These are phyloP conservation scores for Gloeophyllum trabeum DNA, from an alignment of 768 basidiomycete species.

Conservation along the genomic window DNA sequence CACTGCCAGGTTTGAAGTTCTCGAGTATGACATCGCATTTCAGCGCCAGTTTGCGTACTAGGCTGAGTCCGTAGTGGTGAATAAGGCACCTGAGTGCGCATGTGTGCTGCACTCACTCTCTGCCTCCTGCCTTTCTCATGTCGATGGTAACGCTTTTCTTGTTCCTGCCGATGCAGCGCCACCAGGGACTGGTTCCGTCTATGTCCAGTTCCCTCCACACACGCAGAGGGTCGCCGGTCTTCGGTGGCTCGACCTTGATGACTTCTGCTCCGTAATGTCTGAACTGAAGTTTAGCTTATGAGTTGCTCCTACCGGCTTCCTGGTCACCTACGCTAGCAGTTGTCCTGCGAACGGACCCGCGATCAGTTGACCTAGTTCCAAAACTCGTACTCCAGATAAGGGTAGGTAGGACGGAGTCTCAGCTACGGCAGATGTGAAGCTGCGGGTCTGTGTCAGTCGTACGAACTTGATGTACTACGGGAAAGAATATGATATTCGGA, in stretches of 20 bases:
- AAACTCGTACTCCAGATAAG: conserved; percentile 48
- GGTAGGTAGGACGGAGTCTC: conserved; percentile 27
- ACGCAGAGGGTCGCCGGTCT: conserved; percentile 52
- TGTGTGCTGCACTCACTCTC: conserved; percentile 22
- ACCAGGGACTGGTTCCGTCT: conserved; percentile 68
- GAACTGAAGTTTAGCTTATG: conserved; percentile 1
- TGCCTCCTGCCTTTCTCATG: conserved; percentile 44
- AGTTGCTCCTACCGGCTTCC: too few species aligned
- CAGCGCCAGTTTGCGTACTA: conserved; percentile 48
- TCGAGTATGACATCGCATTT: conserved; percentile 59
- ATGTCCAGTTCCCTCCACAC: conserved; percentile 63
- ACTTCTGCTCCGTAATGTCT: conserved; percentile 67
- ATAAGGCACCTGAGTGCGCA: not conserved
- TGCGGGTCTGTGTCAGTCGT: too few species aligned
- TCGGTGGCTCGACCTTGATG: conserved; percentile 61
- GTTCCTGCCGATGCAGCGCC: conserved; percentile 57
- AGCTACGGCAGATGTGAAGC: not conserved
- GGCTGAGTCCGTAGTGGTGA: conserved; percentile 19
- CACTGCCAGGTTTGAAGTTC: conserved; percentile 70
- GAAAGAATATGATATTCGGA: too few species aligned
- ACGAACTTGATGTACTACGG: too few species aligned
- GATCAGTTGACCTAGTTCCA: conserved; percentile 62
- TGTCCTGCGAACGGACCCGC: conserved; percentile 69
- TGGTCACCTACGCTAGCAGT: conserved; percentile 45
- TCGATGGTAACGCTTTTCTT: conserved; percentile 69